phyloP scores from a whole-genome alignment of 768 basidiomycete genomes.

The Russula foetens region DNA sequence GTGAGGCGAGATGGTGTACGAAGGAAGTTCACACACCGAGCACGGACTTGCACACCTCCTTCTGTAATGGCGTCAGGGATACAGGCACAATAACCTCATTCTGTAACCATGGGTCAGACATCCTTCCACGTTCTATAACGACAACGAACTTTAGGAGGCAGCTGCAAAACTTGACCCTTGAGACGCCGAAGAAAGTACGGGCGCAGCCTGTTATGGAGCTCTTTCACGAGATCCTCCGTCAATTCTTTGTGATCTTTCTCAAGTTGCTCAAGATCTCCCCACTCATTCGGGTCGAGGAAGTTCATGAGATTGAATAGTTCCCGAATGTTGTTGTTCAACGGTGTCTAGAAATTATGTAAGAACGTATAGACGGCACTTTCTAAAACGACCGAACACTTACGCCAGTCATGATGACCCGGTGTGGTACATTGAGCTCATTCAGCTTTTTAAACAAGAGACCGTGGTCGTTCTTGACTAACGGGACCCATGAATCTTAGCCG shows the following conservation, averaged over 20 bases:
- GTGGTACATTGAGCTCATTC: slow-evolving; percentile 66
- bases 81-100: slow-evolving; percentile 90
- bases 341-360: slow-evolving; percentile 46
- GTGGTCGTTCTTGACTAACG: slow-evolving; percentile 72
- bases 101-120: slow-evolving; percentile 30
- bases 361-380: not conserved
- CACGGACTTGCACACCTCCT: slow-evolving; percentile 81
- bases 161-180: slow-evolving; percentile 85
- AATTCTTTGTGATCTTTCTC: slow-evolving; percentile 71
- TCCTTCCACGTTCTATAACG: not conserved
- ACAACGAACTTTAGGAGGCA: slow-evolving; percentile 74
- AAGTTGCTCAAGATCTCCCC: slow-evolving; percentile 67
- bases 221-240: slow-evolving; percentile 69
- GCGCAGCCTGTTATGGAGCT: slow-evolving; percentile 68
- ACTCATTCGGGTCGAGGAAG: slow-evolving; percentile 75
- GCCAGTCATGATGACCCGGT: slow-evolving; percentile 87
- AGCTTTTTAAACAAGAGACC: slow-evolving; percentile 77
- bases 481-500: slow-evolving; percentile 13
- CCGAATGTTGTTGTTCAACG: slow-evolving; percentile 93
- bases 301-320: slow-evolving; percentile 97
- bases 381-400: slow-evolving; percentile 31
- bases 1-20: slow-evolving; percentile 4
- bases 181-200: slow-evolving; percentile 92
- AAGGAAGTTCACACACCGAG: slow-evolving; percentile 42
- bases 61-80: slow-evolving; percentile 79